phyloP scores from a whole-genome alignment of 2,329 filamentous ascomycete species.

The Fusarium fracticaudum region DNA sequence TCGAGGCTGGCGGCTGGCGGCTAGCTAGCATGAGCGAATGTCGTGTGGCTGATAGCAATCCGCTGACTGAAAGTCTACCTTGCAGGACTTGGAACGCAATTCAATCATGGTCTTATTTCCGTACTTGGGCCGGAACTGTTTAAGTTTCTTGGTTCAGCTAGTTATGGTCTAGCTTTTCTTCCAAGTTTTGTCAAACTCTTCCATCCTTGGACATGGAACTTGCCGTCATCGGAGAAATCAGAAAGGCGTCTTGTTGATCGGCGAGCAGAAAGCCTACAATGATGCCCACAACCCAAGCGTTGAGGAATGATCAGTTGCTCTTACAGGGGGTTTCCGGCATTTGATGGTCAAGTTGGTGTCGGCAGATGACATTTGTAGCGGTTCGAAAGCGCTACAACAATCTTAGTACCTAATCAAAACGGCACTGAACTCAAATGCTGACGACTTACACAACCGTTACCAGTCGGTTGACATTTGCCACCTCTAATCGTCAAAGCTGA shows the following conservation, averaged over 20 bases:
- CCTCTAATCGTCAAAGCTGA: not conserved
- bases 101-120: slow-evolving; percentile 12
- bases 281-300: not conserved
- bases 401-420: not conserved
- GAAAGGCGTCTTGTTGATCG: not conserved
- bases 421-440: slow-evolving; percentile 7
- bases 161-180: not conserved
- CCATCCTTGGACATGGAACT: not conserved
- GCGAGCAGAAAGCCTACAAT: not conserved
- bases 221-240: not conserved
- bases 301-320: not conserved
- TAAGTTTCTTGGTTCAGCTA: slow-evolving; percentile 3
- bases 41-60: not conserved
- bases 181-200: slow-evolving; percentile 1
- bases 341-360: slow-evolving; percentile 9
- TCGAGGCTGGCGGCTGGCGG: slow-evolving; percentile 2
- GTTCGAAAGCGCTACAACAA: not conserved
- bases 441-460: slow-evolving; percentile 1
- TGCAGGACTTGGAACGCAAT: not conserved
- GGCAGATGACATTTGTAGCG: slow-evolving; percentile 11
- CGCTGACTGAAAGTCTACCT: not conserved
- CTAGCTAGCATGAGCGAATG: slow-evolving; percentile 1
- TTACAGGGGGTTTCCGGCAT: not conserved
- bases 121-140: not conserved
- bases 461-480: slow-evolving; percentile 22